phyloP scores from a whole-genome alignment of 139 green algal species.

The Pseudopediastrum boryanum region DNA sequence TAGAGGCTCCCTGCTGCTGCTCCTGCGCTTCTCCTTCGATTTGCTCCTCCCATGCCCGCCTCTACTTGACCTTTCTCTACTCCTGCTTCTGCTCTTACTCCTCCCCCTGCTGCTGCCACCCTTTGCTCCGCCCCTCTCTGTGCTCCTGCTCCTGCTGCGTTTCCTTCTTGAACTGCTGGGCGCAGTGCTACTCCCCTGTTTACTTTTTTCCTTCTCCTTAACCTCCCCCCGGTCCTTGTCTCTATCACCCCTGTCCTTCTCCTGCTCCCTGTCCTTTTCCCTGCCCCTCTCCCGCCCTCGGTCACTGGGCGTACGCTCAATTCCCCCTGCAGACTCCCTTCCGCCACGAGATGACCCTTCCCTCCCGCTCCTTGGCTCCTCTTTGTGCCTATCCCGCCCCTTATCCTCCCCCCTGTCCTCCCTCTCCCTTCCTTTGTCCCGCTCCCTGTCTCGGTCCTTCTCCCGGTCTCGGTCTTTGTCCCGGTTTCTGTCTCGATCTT shows the following conservation, averaged over 20 bases:
- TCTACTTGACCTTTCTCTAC: constrained; percentile 30
- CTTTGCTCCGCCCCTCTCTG: background rate
- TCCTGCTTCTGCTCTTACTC: constrained; percentile 21
- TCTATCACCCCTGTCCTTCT: background rate
- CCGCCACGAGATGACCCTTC: too few species aligned
- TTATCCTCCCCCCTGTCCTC: too few species aligned
- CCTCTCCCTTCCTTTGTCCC: constrained; percentile 11
- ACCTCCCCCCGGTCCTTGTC: constrained; percentile 11
- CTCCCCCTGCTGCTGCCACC: constrained; percentile 1
- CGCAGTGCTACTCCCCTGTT: background rate
- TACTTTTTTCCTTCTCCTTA: constrained; percentile 2
- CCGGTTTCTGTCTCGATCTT: constrained; percentile 17
- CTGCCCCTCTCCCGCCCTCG: background rate
- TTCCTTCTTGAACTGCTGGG: background rate
- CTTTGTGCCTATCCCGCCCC: too few species aligned
- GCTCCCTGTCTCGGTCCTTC: constrained; percentile 5
- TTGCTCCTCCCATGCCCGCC: background rate
- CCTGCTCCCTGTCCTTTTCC: constrained; percentile 29
- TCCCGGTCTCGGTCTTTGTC: constrained; percentile 1
- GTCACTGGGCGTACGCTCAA: too few species aligned
- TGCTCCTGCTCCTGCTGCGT: constrained; percentile 16
- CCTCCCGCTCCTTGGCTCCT: too few species aligned
- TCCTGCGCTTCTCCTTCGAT: too few species aligned
- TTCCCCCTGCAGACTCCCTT: too few species aligned
- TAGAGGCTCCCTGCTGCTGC: too few species aligned